phyloP scores from a whole-genome alignment of 2,329 filamentous ascomycete genomes.

The Paracoccidioides brasiliensis region DNA sequence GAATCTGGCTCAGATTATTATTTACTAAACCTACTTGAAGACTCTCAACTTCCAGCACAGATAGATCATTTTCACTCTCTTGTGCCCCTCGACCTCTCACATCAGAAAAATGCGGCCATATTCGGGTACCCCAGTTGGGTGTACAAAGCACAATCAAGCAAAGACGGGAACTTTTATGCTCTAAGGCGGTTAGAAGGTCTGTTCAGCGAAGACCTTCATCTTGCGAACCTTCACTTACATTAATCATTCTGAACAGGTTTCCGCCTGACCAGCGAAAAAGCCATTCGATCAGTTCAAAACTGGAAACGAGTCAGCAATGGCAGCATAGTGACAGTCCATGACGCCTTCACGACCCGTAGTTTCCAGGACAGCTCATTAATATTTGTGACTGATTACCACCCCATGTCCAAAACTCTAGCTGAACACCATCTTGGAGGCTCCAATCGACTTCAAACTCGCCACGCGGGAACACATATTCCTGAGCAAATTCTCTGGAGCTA shows the following conservation, averaged over 20 bases:
- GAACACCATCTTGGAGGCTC: constrained; percentile 52
- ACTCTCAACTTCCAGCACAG: constrained; percentile 56
- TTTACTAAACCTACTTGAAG: constrained; percentile 19
- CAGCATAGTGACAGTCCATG: constrained; percentile 72
- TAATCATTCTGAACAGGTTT: constrained; percentile 44
- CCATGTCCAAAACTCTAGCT: constrained; percentile 74
- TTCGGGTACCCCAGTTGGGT: constrained; percentile 90
- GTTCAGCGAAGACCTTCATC: constrained; percentile 3
- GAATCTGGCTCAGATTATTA: too few relatives aligned
- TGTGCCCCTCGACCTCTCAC: constrained; percentile 71
- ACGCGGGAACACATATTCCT: constrained; percentile 39
- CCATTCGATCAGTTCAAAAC: constrained; percentile 70
- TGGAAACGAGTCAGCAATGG: constrained; percentile 80
- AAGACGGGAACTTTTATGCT: constrained; percentile 80
- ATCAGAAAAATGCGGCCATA: constrained; percentile 61
- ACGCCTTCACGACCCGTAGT: constrained; percentile 83
- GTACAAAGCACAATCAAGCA: constrained; percentile 83
- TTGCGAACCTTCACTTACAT: background rate
- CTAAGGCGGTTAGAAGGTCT: constrained; percentile 70
- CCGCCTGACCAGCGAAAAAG: constrained; percentile 74
- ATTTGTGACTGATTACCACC: constrained; percentile 87
- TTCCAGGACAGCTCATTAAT: constrained; percentile 94
- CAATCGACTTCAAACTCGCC: constrained; percentile 30
- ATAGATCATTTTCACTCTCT: constrained; percentile 87
- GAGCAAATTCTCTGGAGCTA: constrained; percentile 84